Conservation (phyloP, 2,329 filamentous ascomycete genomes). For the Fusarium papillatum region DNA sequence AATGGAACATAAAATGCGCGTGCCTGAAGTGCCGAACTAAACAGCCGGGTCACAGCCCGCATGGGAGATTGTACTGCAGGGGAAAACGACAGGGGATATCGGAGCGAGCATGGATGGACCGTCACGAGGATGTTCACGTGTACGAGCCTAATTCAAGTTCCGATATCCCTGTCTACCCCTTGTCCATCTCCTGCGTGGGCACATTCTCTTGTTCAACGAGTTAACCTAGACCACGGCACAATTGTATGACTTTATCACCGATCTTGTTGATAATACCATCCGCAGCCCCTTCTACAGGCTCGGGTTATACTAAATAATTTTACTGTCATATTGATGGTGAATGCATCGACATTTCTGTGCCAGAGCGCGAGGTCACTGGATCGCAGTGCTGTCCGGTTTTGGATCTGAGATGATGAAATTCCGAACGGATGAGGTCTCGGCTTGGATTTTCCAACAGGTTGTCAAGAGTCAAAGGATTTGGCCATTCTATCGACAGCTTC, state of each 20-base stretch:
- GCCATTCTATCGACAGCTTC: no score
- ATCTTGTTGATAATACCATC: not conserved
- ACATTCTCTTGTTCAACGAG: not conserved
- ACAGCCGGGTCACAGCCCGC: no score
- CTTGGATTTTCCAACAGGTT: no score
- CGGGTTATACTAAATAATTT: not conserved
- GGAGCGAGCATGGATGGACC: not conserved
- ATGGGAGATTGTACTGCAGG: not conserved
- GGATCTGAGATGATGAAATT: no score
- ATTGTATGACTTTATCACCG: not conserved
- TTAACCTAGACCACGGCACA: not conserved
- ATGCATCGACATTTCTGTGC: no score
- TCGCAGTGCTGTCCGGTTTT: no score
- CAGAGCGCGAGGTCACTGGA: no score
- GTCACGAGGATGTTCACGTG: not conserved
- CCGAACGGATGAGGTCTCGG: no score
- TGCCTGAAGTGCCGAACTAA: not conserved
- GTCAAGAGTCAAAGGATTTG: no score
- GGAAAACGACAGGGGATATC: not conserved
- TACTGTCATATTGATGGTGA: no score
- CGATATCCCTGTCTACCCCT: conserved; percentile 40
- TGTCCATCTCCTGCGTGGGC: no score
- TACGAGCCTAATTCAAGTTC: conserved; percentile 27
- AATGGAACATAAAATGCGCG: no score
- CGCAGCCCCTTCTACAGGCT: not conserved